Evolutionary conservation across 441 rosid species (phyloP).

Genomic region (Bruguiera hainesii): DNA sequence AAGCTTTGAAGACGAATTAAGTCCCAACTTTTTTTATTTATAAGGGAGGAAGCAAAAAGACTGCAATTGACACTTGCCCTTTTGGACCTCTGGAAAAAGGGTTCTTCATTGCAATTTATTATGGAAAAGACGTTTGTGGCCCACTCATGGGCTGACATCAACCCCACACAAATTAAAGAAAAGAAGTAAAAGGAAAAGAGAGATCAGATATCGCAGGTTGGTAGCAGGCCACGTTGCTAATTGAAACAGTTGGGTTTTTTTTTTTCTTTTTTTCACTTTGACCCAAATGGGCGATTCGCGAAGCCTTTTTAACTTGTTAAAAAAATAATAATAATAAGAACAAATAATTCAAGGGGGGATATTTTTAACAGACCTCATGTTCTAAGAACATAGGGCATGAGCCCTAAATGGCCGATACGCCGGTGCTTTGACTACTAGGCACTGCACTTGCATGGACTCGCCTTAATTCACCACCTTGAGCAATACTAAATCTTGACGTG

Average conservation of each 20-base stretch:
- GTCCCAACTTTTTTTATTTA: too few relatives aligned
- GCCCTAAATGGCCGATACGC: conserved; percentile 13
- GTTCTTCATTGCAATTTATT: too few relatives aligned
- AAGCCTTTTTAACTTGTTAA: too few relatives aligned
- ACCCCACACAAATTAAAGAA: neutral
- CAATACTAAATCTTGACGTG: conserved; percentile 1
- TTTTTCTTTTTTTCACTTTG: neutral
- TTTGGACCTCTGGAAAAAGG: too few relatives aligned
- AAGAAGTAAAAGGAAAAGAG: neutral
- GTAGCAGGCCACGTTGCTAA: conserved; percentile 24
- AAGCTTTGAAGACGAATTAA: too few relatives aligned
- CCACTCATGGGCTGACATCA: too few relatives aligned
- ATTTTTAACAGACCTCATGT: conserved; percentile 2
- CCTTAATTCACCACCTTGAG: conserved; percentile 7
- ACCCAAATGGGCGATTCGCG: too few relatives aligned
- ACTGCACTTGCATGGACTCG: conserved; percentile 39
- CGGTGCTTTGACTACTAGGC: conserved; percentile 15
- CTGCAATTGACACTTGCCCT: too few relatives aligned
- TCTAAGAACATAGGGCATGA: conserved; percentile 14
- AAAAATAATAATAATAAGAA: too few relatives aligned
- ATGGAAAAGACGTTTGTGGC: too few relatives aligned
- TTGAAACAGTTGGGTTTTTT: conserved; percentile 15
- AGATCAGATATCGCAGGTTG: neutral
- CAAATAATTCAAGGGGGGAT: neutral
- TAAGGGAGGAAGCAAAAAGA: too few relatives aligned